Evolutionary conservation across 768 basidiomycete genomes (phyloP), one percentile per base, ranked within the genome.

Genomic region (Amanita thiersii): DNA sequence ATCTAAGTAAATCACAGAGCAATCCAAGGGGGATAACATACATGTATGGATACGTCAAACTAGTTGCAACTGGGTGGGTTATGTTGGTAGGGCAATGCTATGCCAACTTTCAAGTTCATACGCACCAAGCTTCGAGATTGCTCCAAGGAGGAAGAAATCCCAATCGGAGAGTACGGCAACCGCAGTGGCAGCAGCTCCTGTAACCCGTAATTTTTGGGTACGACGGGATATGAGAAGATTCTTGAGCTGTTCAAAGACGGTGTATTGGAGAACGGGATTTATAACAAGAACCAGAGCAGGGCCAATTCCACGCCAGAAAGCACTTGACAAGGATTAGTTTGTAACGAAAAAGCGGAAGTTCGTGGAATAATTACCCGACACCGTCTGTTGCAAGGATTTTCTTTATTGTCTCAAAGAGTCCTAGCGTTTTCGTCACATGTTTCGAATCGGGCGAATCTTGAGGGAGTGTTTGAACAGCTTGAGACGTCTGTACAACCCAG

Each of bases 141-240:
- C 96, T 2, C 94, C 94, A n/a, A 98, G 75, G 46, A 92, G 52
- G 69, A 99, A 97, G 61, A 90, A 86, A 56, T 99, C 94, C 71
- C 79, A 74, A 53, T 96, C 91, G 6, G 77, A 72, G 26, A 98
- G 65, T 17, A 69, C 60, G 32, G 70, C 74, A 37, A 66, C 66
- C 25, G 64, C 69, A 30, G 63, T 65, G 28, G 60, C 56, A 43
- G 63, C 59, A 33, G 58, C 62, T 35, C 68, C 73, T 37, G 68
- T 60, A 24, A 66, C 70, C 38, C 72, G 68, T 50, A 79, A 57
- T 50, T 64, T 73, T 37, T 56, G 66, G 20, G 75, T 78, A 25
- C 85, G 75, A 21, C 71, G 72, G 46, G 73, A 70, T 41, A 91
- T 64, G 44, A 97, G 55, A 26, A 77, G 52, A 52, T 93, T 96